phyloP scores from a whole-genome alignment of 345 rosid genomes.

The Syzygium aromaticum region DNA sequence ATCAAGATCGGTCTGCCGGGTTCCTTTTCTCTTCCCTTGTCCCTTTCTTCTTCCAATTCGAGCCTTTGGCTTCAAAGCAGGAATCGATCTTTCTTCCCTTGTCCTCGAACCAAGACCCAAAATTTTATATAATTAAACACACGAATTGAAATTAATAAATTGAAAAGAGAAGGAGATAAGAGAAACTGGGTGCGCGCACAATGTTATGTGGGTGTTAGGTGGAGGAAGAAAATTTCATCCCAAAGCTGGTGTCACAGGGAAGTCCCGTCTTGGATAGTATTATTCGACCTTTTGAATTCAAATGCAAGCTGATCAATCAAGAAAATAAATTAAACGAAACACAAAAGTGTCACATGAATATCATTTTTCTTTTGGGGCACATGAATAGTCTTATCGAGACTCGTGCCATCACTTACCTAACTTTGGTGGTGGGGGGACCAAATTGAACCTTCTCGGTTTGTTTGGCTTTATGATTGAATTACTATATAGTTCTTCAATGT shows the following conservation, averaged over 20 bases:
- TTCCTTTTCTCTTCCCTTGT: constrained; percentile 4
- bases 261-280: neutral
- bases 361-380: neutral
- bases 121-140: neutral
- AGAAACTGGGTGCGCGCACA: neutral
- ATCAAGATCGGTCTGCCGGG: constrained; percentile 2
- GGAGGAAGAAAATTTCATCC: neutral
- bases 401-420: neutral
- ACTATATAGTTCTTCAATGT: neutral
- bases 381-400: neutral
- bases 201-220: constrained; percentile 7
- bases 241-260: neutral
- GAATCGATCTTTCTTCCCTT: neutral
- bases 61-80: constrained; percentile 4
- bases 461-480: neutral
- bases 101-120: neutral
- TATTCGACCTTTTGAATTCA: neutral
- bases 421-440: neutral
- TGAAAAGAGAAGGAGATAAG: neutral
- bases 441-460: neutral
- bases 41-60: constrained; percentile 36
- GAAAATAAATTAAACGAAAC: neutral
- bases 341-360: neutral
- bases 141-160: neutral
- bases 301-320: neutral